Conservation (phyloP, 257 asterid genomes). For the Agastache rugosa region DNA sequence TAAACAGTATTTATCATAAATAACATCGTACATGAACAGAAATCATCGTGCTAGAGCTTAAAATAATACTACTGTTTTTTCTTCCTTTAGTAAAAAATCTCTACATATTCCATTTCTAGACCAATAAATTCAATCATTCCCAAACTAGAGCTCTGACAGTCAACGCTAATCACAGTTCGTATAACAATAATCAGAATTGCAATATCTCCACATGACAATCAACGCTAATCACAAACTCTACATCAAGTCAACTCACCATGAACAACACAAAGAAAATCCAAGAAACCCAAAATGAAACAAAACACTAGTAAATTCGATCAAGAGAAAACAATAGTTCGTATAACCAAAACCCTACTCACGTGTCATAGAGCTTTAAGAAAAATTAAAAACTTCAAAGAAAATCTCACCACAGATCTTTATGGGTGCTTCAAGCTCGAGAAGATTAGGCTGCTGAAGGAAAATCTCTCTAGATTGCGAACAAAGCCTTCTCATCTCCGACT, state of each 20-base stretch:
- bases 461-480: constrained; percentile 74
- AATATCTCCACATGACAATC: neutral
- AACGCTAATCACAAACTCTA: neutral
- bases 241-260: constrained; percentile 33
- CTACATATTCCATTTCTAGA: neutral
- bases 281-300: constrained; percentile 9
- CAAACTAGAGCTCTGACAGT: neutral
- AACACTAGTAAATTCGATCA: neutral
- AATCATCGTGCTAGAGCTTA: neutral
- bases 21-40: neutral
- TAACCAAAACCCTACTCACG: constrained; percentile 12
- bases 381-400: neutral
- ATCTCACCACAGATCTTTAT: constrained; percentile 82
- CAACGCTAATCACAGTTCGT: constrained; percentile 28
- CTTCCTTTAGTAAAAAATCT: neutral
- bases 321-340: neutral
- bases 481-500: constrained; percentile 78
- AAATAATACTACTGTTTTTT: neutral
- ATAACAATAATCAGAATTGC: neutral
- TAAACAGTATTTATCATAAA: neutral
- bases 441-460: constrained; percentile 83
- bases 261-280: neutral
- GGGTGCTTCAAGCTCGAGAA: constrained; percentile 93
- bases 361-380: neutral
- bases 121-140: constrained; percentile 15